Base-by-base conservation (phyloP, 805 yeast genomes). In the Middelhovenomyces tepae region DNA sequence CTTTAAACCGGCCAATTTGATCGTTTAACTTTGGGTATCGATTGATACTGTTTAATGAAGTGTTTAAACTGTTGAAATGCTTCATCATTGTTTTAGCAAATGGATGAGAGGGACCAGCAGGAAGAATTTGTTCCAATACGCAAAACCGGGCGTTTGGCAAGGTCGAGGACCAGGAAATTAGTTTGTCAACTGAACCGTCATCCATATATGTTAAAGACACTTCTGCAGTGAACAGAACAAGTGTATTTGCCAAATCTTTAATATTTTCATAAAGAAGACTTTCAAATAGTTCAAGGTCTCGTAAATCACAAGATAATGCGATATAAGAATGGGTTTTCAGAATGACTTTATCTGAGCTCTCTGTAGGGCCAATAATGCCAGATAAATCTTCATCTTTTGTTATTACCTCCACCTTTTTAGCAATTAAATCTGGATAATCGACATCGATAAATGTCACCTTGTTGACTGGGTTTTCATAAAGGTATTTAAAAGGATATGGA, bases 141-240 rank as follows among this genome's bases (percentile, higher is more conserved):
- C 79, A 45, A 39, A 82, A 75, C 48, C 78, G 83, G 2, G 78
- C 58, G 26, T 67, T 62, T 2, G 67, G 60, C 10, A 72, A 54
- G 2, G 57, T 49, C 3, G 76, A 59, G 2, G 74, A 60, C 42
- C 64, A 57, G 16, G 55, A 43, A 22, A 83, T 71, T 5, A 83
- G 68, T 2, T 65, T 62, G 48, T 83, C 76, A 4, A 93, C 84
- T 36, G 66, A 63, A 22, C 64, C 64, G 8, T 80, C 76, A 23
- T 65, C 60, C 91, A 83, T 82, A 51, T 82, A 83, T 0, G 89
- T 86, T 35, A 83, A 56, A 0, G 93, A 81, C 3, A 83, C 93
- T 51, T 82, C 94, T 1, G 93, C 89, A 24, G 84, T 65, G 48
- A 78, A 83, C 2, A 82, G 63, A 28, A 48, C 36, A 10, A 41